phyloP scores from a whole-genome alignment of 208 protist species.

The Tritrichomonas foetus region DNA sequence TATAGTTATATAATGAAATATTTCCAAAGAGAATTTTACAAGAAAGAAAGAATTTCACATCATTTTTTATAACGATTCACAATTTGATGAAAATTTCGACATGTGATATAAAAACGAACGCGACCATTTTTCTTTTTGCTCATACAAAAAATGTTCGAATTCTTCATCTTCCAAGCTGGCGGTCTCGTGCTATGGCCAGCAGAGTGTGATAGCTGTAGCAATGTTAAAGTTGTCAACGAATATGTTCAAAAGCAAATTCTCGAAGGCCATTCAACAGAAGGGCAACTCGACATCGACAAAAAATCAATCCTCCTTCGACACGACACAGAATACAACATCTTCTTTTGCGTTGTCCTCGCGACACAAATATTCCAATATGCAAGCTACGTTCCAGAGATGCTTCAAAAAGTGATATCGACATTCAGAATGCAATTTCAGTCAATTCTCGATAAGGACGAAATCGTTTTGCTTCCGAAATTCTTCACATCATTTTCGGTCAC shows the following conservation, averaged over 20 bases:
- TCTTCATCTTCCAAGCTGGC: not conserved
- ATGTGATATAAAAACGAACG: too few species aligned
- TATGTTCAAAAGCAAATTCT: constrained; percentile 39
- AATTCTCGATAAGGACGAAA: not conserved
- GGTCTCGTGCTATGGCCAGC: not conserved
- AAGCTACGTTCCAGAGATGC: not conserved
- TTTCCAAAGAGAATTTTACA: too few species aligned
- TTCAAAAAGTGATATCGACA: not conserved
- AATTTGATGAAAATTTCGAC: too few species aligned
- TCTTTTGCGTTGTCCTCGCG: not conserved
- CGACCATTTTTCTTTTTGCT: too few species aligned
- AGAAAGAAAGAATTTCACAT: too few species aligned
- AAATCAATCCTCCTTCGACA: not conserved
- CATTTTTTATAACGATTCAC: too few species aligned
- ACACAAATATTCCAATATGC: not conserved
- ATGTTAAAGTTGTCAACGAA: not conserved
- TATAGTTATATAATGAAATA: too few species aligned
- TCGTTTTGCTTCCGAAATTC: not conserved
- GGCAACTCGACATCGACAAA: not conserved
- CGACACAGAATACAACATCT: not conserved
- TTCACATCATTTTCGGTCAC: not conserved
- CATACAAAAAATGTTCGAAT: constrained; percentile 2
- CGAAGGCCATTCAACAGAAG: not conserved
- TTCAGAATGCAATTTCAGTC: not conserved
- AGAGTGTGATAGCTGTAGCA: not conserved